Evolutionary conservation across 371 early-diverging fungal genomes (phyloP).

Genomic region (Blakeslea trispora): DNA sequence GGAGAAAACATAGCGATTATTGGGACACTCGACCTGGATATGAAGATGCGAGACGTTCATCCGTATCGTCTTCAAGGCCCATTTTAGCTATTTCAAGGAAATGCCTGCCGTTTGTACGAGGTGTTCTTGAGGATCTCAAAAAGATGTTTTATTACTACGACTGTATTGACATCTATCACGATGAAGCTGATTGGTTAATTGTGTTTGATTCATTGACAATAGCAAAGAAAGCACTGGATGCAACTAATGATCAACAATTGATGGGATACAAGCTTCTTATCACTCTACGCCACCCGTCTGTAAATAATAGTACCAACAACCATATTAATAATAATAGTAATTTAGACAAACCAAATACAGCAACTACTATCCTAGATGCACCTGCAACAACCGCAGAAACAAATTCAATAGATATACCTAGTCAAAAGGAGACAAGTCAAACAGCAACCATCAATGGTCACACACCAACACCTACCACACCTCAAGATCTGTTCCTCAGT

Average conservation of each 20-base stretch:
- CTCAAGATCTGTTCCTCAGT: conserved; percentile 46
- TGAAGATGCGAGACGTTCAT: conserved; percentile 2
- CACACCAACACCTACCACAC: conserved; percentile 26
- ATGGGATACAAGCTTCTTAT: conserved; percentile 51
- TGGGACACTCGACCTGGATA: conserved; percentile 23
- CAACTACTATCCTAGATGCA: conserved; percentile 7
- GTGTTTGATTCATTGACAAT: conserved; percentile 57
- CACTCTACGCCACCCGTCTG: conserved; percentile 35
- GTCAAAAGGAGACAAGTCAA: conserved; percentile 22
- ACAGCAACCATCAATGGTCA: not conserved
- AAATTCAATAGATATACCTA: not conserved
- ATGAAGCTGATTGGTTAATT: conserved; percentile 61
- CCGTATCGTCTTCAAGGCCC: conserved; percentile 11
- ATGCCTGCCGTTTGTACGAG: conserved; percentile 55
- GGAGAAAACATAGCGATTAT: conserved; percentile 26
- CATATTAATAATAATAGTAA: too few species aligned
- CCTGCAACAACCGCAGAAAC: not conserved
- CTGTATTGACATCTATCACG: conserved; percentile 51
- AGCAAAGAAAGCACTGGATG: conserved; percentile 52
- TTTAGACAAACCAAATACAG: not conserved
- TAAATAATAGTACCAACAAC: not conserved
- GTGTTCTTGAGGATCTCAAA: conserved; percentile 49
- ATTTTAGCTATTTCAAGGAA: conserved; percentile 52
- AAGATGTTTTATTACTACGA: conserved; percentile 42
- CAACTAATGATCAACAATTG: conserved; percentile 42